These are phyloP conservation scores for Toxicodendron radicans DNA, from an alignment of 345 rosid genomes.

Conservation along the genomic window DNA sequence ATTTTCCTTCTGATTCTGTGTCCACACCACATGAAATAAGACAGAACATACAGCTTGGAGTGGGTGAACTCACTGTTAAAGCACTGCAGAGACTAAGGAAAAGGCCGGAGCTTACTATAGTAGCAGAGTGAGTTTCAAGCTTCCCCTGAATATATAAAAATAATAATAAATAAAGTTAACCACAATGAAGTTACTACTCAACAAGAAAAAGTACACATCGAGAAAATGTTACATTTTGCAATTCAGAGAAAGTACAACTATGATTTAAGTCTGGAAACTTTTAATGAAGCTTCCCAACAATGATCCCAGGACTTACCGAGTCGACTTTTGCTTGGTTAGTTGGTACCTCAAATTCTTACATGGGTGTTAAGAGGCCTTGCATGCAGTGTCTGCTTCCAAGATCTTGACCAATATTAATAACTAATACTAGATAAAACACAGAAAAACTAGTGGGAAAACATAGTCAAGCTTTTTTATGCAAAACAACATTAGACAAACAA, in stretches of 20 bases:
- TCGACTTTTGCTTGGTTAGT: not conserved
- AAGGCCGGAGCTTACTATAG: not conserved
- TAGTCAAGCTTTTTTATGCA: not conserved
- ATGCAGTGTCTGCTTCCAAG: slow-evolving; percentile 7
- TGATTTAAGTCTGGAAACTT: not conserved
- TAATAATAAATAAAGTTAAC: not conserved
- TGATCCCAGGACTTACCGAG: not conserved
- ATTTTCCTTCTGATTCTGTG: not conserved
- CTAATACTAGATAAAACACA: not conserved
- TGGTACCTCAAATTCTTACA: not conserved
- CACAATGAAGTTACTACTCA: not conserved
- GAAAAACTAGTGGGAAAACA: not conserved
- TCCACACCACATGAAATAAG: not conserved
- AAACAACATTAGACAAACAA: not conserved
- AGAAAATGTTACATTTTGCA: not conserved
- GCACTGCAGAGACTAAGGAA: not conserved
- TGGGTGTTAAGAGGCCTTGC: not conserved
- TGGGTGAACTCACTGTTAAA: not conserved
- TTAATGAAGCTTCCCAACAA: not conserved
- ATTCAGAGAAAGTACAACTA: not conserved
- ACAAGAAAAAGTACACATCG: not conserved
- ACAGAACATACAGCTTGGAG: not conserved
- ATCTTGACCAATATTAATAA: slow-evolving; percentile 8
- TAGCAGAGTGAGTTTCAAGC: not conserved
- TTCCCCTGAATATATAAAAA: not conserved